Evolutionary conservation across 345 rosid species (phyloP).

Genomic region (Raphanus sativus): DNA sequence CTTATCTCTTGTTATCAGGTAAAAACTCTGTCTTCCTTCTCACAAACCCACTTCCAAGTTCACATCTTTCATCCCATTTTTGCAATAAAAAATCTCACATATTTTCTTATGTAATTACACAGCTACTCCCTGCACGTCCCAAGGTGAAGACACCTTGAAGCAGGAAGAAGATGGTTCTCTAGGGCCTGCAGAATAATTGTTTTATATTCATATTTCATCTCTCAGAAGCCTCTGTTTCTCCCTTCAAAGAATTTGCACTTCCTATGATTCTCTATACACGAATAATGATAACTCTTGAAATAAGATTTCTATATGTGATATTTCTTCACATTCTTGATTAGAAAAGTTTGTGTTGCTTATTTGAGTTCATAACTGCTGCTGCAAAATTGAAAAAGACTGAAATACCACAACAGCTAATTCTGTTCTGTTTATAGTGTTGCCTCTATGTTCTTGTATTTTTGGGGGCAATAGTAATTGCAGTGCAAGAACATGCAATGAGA

Average conservation of each 20-base stretch:
- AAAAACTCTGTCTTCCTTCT: background rate
- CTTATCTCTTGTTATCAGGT: conserved; percentile 99
- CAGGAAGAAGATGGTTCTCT: conserved; percentile 19
- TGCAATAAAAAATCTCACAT: background rate
- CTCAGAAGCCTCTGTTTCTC: background rate
- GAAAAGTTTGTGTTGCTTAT: background rate
- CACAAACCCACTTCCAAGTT: background rate
- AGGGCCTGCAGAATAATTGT: conserved; percentile 27
- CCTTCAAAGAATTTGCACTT: conserved; percentile 6
- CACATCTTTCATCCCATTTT: background rate
- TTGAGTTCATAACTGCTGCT: background rate
- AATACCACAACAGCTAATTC: background rate
- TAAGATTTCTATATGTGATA: conserved; percentile 1
- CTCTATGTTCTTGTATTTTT: background rate
- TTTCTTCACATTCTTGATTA: background rate
- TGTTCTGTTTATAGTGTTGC: background rate
- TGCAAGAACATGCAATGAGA: background rate
- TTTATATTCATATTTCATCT: conserved; percentile 29
- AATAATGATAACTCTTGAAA: conserved; percentile 6
- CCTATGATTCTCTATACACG: background rate
- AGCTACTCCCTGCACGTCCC: conserved; percentile 37
- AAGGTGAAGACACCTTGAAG: conserved; percentile 39
- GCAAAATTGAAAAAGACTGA: too few relatives aligned
- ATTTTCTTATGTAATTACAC: conserved; percentile 5
- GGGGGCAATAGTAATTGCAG: background rate